Evolutionary conservation across 805 yeast genomes (phyloP), one percentile per base, ranked within the genome.

Genomic region (Yueomyces sp.): DNA sequence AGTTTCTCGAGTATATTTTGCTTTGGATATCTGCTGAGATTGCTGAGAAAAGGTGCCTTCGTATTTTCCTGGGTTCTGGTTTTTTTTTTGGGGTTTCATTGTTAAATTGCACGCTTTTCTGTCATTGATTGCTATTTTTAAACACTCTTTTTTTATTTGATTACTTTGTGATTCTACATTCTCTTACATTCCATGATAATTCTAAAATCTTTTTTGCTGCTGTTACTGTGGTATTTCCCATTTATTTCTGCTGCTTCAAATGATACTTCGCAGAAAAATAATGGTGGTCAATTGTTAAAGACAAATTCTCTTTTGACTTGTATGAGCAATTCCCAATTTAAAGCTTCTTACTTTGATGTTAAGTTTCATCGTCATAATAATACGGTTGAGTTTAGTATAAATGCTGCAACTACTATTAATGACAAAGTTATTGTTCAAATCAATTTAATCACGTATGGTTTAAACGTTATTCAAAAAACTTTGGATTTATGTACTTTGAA

Each of bases 251-350:
- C 47, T 5, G 4, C 43, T 6, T 28, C 43, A 3, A n/a, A 37
- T n/a, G 29, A 40, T 4, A n/a, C 44, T 26, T 12, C 46, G n/a
- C 19, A 44, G 11, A 40, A 41, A 28, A 43, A 38, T 9, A 38
- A 28, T 5, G 27, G 34, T 26, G 26, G 28, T 4, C 53, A 50
- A 41, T 52, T 52, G 41, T 39, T 79, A 45, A 66, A 62, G 49
- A 74, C 92, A 0, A 61, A 76, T 26, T 85, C 96, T 6, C 69
- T 92, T 51, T 67, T 90, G 52, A 85, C 97, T 37, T 92, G 98
- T 68, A 88, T 87, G 95, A 81, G 78, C 38, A 69, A 83, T 60
- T 88, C 98, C 5, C 81, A 78, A 58, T 78, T 92, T 53, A 78
- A 95, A 3, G 90, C 96, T 4, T 75, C 87, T 6, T 75, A 70